Evolutionary conservation across 768 basidiomycete species (phyloP), one percentile per base, ranked within the genome.

Genomic region (Fomitopsis pulvina): DNA sequence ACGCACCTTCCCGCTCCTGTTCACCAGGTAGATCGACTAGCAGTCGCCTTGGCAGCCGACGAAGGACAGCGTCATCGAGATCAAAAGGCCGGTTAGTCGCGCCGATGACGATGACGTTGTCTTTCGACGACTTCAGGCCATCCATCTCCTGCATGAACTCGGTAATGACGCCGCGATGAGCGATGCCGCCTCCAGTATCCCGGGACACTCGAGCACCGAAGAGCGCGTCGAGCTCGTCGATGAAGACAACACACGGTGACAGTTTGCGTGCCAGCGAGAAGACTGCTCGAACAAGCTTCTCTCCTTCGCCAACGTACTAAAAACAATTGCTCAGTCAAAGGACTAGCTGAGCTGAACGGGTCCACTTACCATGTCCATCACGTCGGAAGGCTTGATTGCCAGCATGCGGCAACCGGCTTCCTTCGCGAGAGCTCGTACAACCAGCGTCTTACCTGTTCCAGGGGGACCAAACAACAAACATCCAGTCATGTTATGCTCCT

Each of bases 131-230:
- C 63, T 82, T 87, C 51, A 97, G 69, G 2, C 93, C 93, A 59
- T 97, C 93, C 92, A 97, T 95, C 64, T 95, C 92, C 62, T 90
- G 88, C 89, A 93, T 92, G 65, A 92, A 92, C 65, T 93, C 88
- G 9, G 90, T 92, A 62, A 90, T 86, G 45, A 94, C 81, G 40
- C 90, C 87, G 34, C 92, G 76, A 59, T 95, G 92, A 4, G 91
- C 90, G 59, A 87, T 77, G 11, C 81, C 81, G 48, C 91, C 83
- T 8, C 86, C 88, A 34, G 82, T 83, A 46, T 88, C 86, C 10
- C 85, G 77, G 14, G 88, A 85, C 60, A 81, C 76, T 20, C 93
- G 83, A 38, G 92, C 89, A 34, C 90, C 88, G 58, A 96, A 92
- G 4, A 97, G 76, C 1, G 93, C 87, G 59, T 97, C 93, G 46